Base-by-base conservation (phyloP, 139 green algal species). In the Limnomonas spitsbergensis region DNA sequence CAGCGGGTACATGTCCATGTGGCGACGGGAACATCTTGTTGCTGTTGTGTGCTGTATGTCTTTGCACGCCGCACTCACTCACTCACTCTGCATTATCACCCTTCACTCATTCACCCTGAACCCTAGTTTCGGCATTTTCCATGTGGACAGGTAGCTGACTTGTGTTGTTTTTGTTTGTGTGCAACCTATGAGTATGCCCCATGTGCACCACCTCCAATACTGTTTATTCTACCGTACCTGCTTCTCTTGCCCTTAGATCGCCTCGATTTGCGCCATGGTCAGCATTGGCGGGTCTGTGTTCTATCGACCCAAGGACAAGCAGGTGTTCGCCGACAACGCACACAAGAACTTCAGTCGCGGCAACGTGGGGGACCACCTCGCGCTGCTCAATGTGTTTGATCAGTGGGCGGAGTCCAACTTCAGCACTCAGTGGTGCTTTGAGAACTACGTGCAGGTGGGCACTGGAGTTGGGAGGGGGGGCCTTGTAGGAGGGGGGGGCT, bases 231-330 rank as follows among this genome's bases (percentile, higher is more conserved):
- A 61, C 14, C 20, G 47, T 61, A 14, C 20, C 47, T 20, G 47
- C 47, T 20, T 72, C 66, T 37, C 29, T 20, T 37, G 9, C 29
- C 24, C 29, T 82, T 93, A 99, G 85, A 84, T 97, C 1, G 92
- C 93, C 31, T 97, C 92, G 1, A 85, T 99, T 3, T 95, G 90
- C 53, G 89, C 93, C 31, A 99, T 99, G 96, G 88, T 99, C 32
- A 94, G 88, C 3, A 83, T 97, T 0, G 95, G 96, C 66, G 89
- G 86, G 34, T 83, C 93, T 29, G 83, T 99, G 35, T 99, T 99
- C 85, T 99, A 99, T 87, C 81, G 92, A 1, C 96, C 96, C 3
- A 98, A 99, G 86, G 96, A 98, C 88, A 97, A 98, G 81, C 71
- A 83, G 71, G 86, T 97, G 52, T 89, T 95, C 74, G 94, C 94